Base-by-base conservation (phyloP, 176 grass and related monocot genomes). In the Triticum urartu region DNA sequence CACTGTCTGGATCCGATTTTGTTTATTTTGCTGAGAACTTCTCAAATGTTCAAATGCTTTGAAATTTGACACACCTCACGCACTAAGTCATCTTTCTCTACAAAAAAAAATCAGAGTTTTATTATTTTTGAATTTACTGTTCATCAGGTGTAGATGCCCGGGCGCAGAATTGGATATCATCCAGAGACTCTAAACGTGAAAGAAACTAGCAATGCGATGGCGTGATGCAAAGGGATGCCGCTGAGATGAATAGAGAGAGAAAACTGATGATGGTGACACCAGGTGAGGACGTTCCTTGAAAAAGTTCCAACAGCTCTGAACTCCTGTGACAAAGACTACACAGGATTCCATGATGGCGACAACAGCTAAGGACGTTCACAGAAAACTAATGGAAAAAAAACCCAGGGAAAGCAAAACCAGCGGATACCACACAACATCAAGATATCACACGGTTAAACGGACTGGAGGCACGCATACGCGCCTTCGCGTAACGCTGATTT, bases 401-500 rank as follows among this genome's bases (percentile, higher is more conserved):
- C 6, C 40, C 3, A 26, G n/a, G 14, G 22, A 65, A 48, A 48
- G 40, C 8, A 42, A 75, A 75, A 75, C n/a, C 22, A 28, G 22
- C 12, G 12, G 64, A 68, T 18, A 68, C 66, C 30, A 68, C 5
- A 34, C 32, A 9, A 25, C 24, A 28, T 14, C 12, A 28, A 45
- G 72, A 24, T 50, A 75, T 45, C 3, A 34, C 69, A 30, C 72
- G 14, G 35, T n/a, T 48, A 21, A 74, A 50, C 21, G 17, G 30
- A 79, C 21, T 22, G 9, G 77, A 50, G 64, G 56, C 35, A 14
- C 3, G 10, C 6, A 30, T 4, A 83, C 26, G 58, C 18, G 13
- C 3, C 35, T 73, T 67, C 47, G 64, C 78, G 12, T 34, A 73
- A 80, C 14, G 54, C 45, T 36, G 56, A 65, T 60, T 62, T 89